A percentile compares a stretch with the other conserved stretches of the same genome.
phyloP scores from a whole-genome alignment of 768 basidiomycete species.

The Kondoa malvinella region DNA sequence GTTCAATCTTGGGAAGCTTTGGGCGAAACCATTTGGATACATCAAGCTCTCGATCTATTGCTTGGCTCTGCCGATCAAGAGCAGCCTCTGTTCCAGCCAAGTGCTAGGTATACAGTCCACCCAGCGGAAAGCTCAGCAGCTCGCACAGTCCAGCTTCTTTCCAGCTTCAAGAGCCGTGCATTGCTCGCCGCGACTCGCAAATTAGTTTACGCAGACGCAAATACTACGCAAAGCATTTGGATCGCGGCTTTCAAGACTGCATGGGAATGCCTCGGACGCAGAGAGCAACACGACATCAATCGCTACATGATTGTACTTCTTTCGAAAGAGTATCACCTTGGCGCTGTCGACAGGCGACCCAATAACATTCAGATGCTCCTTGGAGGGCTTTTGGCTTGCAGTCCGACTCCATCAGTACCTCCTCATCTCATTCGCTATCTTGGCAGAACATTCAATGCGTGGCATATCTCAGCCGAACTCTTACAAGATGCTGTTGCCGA shows the following conservation, averaged over 20 bases:
- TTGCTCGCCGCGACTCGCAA: slow-evolving; percentile 64
- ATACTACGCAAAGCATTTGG: slow-evolving; percentile 68
- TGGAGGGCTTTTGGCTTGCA: slow-evolving; percentile 64
- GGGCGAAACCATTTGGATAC: slow-evolving; percentile 84
- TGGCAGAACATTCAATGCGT: slow-evolving; percentile 88
- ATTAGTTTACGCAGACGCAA: slow-evolving; percentile 60
- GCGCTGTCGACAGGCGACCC: slow-evolving; percentile 71
- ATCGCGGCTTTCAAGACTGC: slow-evolving; percentile 64
- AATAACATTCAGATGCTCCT: slow-evolving; percentile 87
- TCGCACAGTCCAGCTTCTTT: slow-evolving; percentile 21
- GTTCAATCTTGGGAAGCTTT: slow-evolving; percentile 91
- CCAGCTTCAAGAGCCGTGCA: slow-evolving; percentile 31
- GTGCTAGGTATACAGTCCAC: background rate
- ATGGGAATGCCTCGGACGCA: slow-evolving; percentile 68
- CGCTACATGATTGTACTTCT: slow-evolving; percentile 76
- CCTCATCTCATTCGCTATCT: slow-evolving; percentile 92
- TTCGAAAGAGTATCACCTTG: slow-evolving; percentile 81
- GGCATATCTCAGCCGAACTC: slow-evolving; percentile 77
- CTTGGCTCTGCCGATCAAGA: slow-evolving; percentile 47
- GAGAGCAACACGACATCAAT: slow-evolving; percentile 75
- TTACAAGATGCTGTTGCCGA: slow-evolving; percentile 60
- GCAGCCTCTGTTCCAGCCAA: slow-evolving; percentile 29
- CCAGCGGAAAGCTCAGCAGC: background rate
- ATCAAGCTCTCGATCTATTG: slow-evolving; percentile 71
- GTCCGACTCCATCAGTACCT: slow-evolving; percentile 59